phyloP scores from a whole-genome alignment of 1,139 yeast genomes.

The Candida pseudocylindracea region DNA sequence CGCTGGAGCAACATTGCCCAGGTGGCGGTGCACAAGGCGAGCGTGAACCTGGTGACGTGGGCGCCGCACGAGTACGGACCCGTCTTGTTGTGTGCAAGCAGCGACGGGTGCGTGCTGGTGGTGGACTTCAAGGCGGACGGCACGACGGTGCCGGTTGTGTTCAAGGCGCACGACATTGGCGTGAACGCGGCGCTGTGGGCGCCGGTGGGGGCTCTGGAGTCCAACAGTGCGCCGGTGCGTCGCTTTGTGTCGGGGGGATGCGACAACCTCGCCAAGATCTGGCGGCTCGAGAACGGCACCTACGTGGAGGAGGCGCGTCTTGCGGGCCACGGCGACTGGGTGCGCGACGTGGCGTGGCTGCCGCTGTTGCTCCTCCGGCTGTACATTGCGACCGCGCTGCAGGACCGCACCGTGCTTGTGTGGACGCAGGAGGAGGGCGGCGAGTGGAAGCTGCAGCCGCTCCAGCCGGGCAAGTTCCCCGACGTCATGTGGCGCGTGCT shows the following conservation, averaged over 20 bases:
- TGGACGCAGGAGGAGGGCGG: slow-evolving; percentile 66
- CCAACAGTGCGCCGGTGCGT: slow-evolving; percentile 6
- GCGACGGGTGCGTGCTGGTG: slow-evolving; percentile 83
- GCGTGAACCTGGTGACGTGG: slow-evolving; percentile 90
- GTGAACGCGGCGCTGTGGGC: slow-evolving; percentile 96
- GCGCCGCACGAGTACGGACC: slow-evolving; percentile 98
- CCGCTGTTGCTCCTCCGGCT: slow-evolving; percentile 74
- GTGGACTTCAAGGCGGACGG: slow-evolving; percentile 88
- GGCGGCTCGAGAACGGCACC: slow-evolving; percentile 49
- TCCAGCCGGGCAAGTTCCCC: slow-evolving; percentile 69
- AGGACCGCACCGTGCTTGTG: slow-evolving; percentile 82
- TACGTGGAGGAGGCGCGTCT: slow-evolving; percentile 58
- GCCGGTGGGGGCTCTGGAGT: slow-evolving; percentile 19
- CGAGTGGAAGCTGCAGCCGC: slow-evolving; percentile 59
- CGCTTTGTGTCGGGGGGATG: slow-evolving; percentile 91
- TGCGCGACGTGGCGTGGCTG: slow-evolving; percentile 96
- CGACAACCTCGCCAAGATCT: slow-evolving; percentile 79
- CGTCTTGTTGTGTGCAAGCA: slow-evolving; percentile 68
- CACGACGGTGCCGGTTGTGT: slow-evolving; percentile 38
- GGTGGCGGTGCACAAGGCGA: slow-evolving; percentile 77
- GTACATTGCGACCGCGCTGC: slow-evolving; percentile 95
- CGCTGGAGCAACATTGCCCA: slow-evolving; percentile 80
- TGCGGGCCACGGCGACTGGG: slow-evolving; percentile 95
- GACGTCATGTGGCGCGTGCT: slow-evolving; percentile 98
- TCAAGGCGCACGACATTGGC: slow-evolving; percentile 81